Evolutionary conservation across 2,329 filamentous ascomycete species (phyloP), one percentile per base, ranked within the genome.

Genomic region (Ascochyta clinopodiicola): DNA sequence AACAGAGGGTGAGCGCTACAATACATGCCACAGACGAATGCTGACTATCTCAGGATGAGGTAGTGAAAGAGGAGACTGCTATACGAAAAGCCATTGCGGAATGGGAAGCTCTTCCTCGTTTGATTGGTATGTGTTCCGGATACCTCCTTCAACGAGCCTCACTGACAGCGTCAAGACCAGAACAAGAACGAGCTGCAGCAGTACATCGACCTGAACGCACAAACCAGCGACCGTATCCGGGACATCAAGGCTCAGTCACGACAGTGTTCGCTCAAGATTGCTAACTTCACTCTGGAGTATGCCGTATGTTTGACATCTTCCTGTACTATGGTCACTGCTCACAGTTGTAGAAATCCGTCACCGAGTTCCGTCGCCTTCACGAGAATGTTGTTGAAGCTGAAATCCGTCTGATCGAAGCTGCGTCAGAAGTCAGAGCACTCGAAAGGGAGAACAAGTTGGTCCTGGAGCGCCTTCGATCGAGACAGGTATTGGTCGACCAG

Each of bases 401-500:
- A 62, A 81, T 97, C 39, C 82, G 86, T 57, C 78, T 84, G 0
- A 84, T 96, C 27, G 95, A 99, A 78, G 93, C 92, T 1, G 75
- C 81, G n/a, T 97, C 92, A 0, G 95, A 99, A 67, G 75, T 89
- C 2, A 81, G 86, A 39, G 84, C 84, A 6, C 80, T 97, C n/a
- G 84, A 85, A 64, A 78, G 79, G 15, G 87, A 87, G 54, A 91
- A 92, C 48, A 27, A 57, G 45, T 34, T 63, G 1, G 66, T 75
- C 12, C 24, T 66, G 1, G 37, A 62, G 73, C 80, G 25, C 73
- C 76, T 51, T 67, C 76, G 57, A 64, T 66, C 36, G 34, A 62
- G 69, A 55, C 39, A 63, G 45, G 21, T 37, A 1, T 27, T 57
- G 22, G 56, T 72, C 21, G 35, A 57, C 7, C 43, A 62, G 32